phyloP scores from a whole-genome alignment of 2,329 filamentous ascomycete species.

The Stenocarpella maydis region DNA sequence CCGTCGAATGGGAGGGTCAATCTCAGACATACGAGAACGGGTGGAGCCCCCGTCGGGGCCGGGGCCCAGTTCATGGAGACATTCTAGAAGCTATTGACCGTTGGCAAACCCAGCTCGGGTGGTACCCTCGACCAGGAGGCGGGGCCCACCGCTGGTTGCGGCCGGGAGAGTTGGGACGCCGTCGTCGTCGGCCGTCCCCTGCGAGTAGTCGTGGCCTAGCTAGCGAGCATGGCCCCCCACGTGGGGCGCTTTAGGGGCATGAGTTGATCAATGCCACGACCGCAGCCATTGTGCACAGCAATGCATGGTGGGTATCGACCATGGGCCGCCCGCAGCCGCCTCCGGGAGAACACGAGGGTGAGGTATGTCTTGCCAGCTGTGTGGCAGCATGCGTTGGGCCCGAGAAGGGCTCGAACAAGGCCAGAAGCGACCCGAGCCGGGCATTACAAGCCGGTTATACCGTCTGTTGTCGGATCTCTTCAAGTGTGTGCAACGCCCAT shows the following conservation, averaged over 20 bases:
- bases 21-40: constrained; percentile 19
- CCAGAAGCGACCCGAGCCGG: background rate
- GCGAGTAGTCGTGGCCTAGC: constrained; percentile 14
- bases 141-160: constrained; percentile 15
- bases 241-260: constrained; percentile 25
- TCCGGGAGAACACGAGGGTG: constrained; percentile 3
- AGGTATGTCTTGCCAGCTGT: background rate
- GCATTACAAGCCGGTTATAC: background rate
- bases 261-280: constrained; percentile 25
- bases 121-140: constrained; percentile 3
- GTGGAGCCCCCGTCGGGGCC: constrained; percentile 3
- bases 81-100: constrained; percentile 24
- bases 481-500: background rate
- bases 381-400: background rate
- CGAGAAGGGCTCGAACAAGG: background rate
- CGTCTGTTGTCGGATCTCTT: background rate
- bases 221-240: constrained; percentile 17
- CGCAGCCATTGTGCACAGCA: background rate
- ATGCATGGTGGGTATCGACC: constrained; percentile 9
- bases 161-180: constrained; percentile 15
- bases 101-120: constrained; percentile 13
- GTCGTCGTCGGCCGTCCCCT: constrained; percentile 18
- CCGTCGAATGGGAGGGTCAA: background rate
- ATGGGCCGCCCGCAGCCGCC: constrained; percentile 14
- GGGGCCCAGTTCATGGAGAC: constrained; percentile 22